Evolutionary conservation across 75 land plant genomes (phyloP).

Genomic region (Cryptomeria japonica): DNA sequence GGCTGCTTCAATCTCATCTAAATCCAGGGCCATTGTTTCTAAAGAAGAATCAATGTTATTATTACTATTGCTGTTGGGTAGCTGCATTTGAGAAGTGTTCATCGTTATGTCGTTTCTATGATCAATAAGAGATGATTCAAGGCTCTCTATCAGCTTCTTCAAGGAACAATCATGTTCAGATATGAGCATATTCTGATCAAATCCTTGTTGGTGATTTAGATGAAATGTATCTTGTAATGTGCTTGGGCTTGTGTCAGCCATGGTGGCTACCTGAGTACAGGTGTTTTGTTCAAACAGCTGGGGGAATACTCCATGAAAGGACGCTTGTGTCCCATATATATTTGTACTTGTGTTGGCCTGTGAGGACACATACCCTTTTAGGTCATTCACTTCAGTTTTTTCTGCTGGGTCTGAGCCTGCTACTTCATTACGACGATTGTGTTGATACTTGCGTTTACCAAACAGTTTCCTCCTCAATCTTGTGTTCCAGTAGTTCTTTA

Average conservation of each 20-base stretch:
- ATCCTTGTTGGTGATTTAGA: background rate
- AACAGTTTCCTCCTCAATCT: too few relatives aligned
- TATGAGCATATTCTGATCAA: background rate
- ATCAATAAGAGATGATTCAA: background rate
- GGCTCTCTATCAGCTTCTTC: background rate
- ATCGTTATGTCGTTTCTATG: background rate
- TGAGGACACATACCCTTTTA: background rate
- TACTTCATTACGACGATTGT: background rate
- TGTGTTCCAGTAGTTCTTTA: slow-evolving; percentile 10
- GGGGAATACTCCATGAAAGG: background rate
- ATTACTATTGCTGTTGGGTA: background rate
- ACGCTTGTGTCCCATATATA: background rate
- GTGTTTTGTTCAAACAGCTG: background rate
- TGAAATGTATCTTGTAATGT: background rate
- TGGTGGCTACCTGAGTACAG: background rate
- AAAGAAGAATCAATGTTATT: background rate
- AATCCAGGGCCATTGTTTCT: background rate
- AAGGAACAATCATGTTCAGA: background rate
- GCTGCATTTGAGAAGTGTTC: background rate
- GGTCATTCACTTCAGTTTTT: background rate
- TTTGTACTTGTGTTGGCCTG: background rate
- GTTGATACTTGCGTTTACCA: slow-evolving; percentile 13
- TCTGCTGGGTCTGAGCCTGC: background rate
- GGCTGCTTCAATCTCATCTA: background rate
- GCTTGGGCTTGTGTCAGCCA: background rate